Evolutionary conservation across 768 basidiomycete species (phyloP), one percentile per base, ranked within the genome.

Genomic region (Tubosaeta brunneosetosa): DNA sequence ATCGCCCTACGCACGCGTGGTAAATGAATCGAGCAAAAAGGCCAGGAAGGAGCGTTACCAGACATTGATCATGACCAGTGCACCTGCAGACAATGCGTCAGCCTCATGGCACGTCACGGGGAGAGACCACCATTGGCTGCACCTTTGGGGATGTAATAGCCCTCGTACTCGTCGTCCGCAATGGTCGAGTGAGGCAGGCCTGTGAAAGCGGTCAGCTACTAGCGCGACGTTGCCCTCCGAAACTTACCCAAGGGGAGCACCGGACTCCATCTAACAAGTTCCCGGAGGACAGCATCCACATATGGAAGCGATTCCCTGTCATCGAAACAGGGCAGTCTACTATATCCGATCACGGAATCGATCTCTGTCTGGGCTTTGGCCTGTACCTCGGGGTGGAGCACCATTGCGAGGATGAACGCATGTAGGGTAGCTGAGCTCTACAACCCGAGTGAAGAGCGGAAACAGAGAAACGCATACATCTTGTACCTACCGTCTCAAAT

Each of bases 111-210:
- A 17, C 27, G 9, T 26, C 6, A 12, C 38, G n/a, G 11, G 17
- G 16, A 31, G 16, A 7, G 12, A 6, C 27, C n/a, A 2, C 4
- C 29, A 29, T 1, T 29, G 29, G 6, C 9, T 29, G 34, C 33
- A 51, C 72, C 75, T 53, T 76, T 73, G 0, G 77, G 78, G 38
- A 81, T 76, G 37, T 65, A 65, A 52, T 74, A 72, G 1, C 64
- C 69, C 12, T 67, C 54, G 19, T 64, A 67, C 17, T 60, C 55
- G 22, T 67, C 65, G 8, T 68, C 65, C 1, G 42, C 46, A 6
- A 61, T 55, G 3, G 59, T 60, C 14, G 60, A 52, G 26, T 65
- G 68, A 0, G 68, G 64, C 12, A 70, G 50, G 1, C 61, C 66
- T 67, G 22, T 22, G 31, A 13, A 40, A 17, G 6, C 1, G 6